Evolutionary conservation across 225 moss, liverwort and hornwort species (phyloP).

Genomic region (Anthoceros angustus): DNA sequence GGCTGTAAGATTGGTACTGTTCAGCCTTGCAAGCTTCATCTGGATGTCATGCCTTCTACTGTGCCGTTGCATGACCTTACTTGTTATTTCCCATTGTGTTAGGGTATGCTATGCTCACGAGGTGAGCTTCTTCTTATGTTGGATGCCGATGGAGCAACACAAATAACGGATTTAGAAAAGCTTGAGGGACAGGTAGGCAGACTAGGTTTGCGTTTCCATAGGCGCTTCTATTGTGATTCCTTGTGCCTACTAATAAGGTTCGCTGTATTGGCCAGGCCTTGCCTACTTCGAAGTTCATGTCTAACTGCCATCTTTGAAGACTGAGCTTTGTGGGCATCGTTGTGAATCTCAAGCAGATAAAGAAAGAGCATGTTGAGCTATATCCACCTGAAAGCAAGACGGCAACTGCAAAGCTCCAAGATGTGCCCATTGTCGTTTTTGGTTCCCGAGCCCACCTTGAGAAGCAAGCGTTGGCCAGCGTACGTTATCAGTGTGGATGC

Average conservation of each 20-base stretch:
- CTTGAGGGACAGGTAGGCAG: constrained; percentile 54
- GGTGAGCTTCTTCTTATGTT: constrained; percentile 83
- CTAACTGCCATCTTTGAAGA: background rate
- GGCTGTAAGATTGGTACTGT: constrained; percentile 61
- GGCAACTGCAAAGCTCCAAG: constrained; percentile 14
- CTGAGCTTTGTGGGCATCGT: constrained; percentile 2
- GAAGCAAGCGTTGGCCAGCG: constrained; percentile 73
- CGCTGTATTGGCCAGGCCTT: background rate
- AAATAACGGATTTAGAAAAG: constrained; percentile 68
- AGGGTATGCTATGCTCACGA: constrained; percentile 83
- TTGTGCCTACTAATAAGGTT: constrained; percentile 1
- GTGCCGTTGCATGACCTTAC: background rate
- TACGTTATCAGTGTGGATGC: constrained; percentile 18
- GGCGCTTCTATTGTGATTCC: background rate
- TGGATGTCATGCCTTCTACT: background rate
- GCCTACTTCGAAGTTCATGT: background rate
- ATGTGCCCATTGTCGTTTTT: constrained; percentile 43
- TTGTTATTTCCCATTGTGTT: background rate
- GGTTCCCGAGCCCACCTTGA: constrained; percentile 91
- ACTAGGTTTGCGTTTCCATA: background rate
- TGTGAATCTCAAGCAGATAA: constrained; percentile 20
- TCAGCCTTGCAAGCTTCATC: background rate
- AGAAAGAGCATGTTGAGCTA: constrained; percentile 18
- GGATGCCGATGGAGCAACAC: constrained; percentile 93
- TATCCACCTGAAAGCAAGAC: constrained; percentile 16